These are phyloP conservation scores for Calonectria naviculata DNA, from an alignment of 2,329 filamentous ascomycete genomes.

Conservation along the genomic window DNA sequence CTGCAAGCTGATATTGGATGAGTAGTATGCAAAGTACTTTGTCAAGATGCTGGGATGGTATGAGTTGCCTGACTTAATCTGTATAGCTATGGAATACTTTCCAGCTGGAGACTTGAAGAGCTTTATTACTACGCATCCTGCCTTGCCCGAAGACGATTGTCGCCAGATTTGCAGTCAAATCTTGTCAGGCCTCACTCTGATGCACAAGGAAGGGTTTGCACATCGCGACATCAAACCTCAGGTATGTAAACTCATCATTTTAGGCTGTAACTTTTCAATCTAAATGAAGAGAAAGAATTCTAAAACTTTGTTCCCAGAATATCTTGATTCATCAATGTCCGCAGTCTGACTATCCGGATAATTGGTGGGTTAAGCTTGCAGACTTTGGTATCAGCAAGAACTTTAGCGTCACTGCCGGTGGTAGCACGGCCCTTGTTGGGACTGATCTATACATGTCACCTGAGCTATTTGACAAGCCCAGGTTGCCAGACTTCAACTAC, in stretches of 20 bases:
- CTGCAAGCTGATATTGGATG: neutral
- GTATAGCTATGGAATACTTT: neutral
- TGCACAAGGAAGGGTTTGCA: neutral
- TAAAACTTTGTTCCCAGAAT: neutral
- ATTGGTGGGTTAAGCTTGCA: neutral
- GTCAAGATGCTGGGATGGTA: neutral
- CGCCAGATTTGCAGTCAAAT: neutral
- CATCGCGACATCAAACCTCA: neutral
- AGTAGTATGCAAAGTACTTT: neutral
- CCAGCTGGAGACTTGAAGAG: neutral
- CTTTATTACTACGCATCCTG: too few relatives aligned
- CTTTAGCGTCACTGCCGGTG: too few relatives aligned
- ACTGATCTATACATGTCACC: neutral
- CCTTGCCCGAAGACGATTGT: neutral
- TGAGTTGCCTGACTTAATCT: neutral
- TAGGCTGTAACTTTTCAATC: too few relatives aligned
- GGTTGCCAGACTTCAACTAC: neutral
- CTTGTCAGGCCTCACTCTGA: neutral
- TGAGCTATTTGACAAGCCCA: neutral
- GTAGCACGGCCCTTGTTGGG: too few relatives aligned
- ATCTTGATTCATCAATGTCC: neutral
- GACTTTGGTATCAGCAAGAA: neutral
- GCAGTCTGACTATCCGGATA: too few relatives aligned
- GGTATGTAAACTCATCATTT: neutral
- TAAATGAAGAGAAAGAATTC: neutral